Evolutionary conservation across 1,284 basidiomycete species (phyloP).

Genomic region (Naganishia cerealis): DNA sequence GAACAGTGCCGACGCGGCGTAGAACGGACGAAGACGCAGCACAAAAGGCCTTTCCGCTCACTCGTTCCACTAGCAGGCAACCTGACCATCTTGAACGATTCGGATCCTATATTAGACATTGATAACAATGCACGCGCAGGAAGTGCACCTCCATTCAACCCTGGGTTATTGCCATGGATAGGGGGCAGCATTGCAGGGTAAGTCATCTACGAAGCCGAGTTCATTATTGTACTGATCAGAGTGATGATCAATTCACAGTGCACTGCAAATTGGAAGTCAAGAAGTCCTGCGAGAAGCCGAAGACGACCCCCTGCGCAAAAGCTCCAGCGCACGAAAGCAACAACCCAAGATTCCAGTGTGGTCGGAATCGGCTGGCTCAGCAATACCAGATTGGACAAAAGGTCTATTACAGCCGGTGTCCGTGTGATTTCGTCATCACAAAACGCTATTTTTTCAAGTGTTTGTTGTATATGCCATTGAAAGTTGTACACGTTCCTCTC

Average conservation of each 20-base stretch:
- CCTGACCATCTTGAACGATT: slow-evolving; percentile 81
- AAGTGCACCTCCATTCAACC: slow-evolving; percentile 78
- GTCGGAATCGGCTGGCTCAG: slow-evolving; percentile 34
- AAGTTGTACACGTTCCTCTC: background rate
- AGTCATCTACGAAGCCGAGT: slow-evolving; percentile 42
- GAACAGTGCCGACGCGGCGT: slow-evolving; percentile 25
- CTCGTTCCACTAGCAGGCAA: slow-evolving; percentile 68
- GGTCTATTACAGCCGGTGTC: background rate
- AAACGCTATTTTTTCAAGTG: slow-evolving; percentile 29
- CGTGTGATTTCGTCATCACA: slow-evolving; percentile 39
- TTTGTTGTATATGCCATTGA: slow-evolving; percentile 7
- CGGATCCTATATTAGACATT: slow-evolving; percentile 54
- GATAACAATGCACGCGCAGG: slow-evolving; percentile 62
- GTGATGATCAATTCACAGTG: slow-evolving; percentile 50
- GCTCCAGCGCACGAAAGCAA: background rate
- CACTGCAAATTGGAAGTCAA: slow-evolving; percentile 77
- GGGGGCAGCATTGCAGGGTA: slow-evolving; percentile 88
- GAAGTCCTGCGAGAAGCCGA: slow-evolving; percentile 79
- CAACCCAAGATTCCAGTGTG: slow-evolving; percentile 7
- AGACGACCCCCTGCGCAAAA: slow-evolving; percentile 56
- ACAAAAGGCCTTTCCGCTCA: slow-evolving; percentile 69
- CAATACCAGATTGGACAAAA: slow-evolving; percentile 20
- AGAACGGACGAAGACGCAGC: slow-evolving; percentile 36
- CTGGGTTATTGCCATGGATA: slow-evolving; percentile 81
- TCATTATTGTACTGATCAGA: slow-evolving; percentile 8